Percentiles rank a stretch among this genome's conserved stretches.
These are phyloP conservation scores for Umbilicus rupestris DNA, from an alignment of 164 flowering plant genomes.

Conservation along the genomic window DNA sequence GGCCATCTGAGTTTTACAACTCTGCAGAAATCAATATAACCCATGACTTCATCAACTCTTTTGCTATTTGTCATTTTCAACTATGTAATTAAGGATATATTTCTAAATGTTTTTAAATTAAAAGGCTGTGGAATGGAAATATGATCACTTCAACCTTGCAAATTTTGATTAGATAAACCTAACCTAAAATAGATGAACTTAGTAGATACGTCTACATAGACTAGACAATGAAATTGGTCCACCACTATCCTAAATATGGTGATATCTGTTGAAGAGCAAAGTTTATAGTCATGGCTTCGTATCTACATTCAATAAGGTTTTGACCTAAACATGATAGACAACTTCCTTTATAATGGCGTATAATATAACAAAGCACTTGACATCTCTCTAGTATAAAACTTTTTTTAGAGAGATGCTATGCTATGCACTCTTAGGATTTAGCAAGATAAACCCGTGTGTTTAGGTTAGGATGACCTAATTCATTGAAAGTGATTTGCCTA, in stretches of 20 bases:
- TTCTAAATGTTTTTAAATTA: too few species aligned
- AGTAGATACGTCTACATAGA: neutral
- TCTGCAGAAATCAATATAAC: too few species aligned
- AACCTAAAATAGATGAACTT: neutral
- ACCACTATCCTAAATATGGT: neutral
- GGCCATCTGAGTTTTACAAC: too few species aligned
- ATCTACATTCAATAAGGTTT: conserved; percentile 4
- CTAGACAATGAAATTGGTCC: neutral
- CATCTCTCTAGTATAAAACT: neutral
- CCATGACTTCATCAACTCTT: too few species aligned
- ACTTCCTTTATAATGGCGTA: conserved; percentile 2
- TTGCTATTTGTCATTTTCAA: too few species aligned
- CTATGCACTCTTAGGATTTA: neutral
- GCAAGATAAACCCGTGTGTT: neutral
- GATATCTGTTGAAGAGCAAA: neutral
- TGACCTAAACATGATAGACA: neutral
- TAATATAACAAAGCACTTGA: too few species aligned
- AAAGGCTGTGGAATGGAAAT: too few species aligned
- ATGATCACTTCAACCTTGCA: neutral
- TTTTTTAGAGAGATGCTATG: too few species aligned
- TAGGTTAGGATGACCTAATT: neutral
- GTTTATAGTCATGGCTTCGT: neutral
- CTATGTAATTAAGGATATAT: neutral
- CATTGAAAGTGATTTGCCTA: neutral
- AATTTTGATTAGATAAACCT: neutral